Conservation (phyloP, 2,329 filamentous ascomycete species). For the Chrysoporthe puriensis region DNA sequence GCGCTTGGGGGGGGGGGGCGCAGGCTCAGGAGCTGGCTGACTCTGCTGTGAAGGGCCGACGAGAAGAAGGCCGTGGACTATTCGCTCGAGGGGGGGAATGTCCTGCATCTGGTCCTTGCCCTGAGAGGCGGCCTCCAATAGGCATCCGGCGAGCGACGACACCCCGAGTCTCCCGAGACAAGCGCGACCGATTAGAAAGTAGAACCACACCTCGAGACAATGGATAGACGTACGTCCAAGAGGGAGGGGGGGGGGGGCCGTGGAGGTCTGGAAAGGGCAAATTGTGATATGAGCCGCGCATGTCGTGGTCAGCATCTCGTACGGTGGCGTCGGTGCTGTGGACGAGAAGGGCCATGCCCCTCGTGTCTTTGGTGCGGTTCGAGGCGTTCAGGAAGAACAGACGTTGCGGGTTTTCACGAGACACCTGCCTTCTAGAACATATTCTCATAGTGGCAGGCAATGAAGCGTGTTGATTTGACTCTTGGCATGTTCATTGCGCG, state of each 20-base stretch:
- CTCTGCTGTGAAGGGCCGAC: slow-evolving; percentile 70
- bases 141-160: background rate
- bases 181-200: background rate
- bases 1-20: too few species aligned
- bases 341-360: background rate
- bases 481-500: background rate
- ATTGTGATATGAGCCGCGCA: background rate
- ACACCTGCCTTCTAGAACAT: background rate
- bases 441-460: background rate
- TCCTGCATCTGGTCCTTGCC: slow-evolving; percentile 92
- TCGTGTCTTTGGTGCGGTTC: background rate
- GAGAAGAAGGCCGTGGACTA: slow-evolving; percentile 94
- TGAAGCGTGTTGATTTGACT: background rate
- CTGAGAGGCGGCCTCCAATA: slow-evolving; percentile 72
- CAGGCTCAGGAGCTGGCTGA: background rate
- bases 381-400: background rate
- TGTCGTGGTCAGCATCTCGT: background rate
- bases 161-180: background rate
- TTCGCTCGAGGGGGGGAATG: slow-evolving; percentile 86
- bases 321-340: background rate
- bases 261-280: background rate
- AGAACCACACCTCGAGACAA: background rate
- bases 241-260: background rate
- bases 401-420: too few species aligned
- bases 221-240: background rate